Evolutionary conservation across 106 monocot species (phyloP), one percentile per base, ranked within the genome.

Genomic region (Alisma plantagoaquatica): DNA sequence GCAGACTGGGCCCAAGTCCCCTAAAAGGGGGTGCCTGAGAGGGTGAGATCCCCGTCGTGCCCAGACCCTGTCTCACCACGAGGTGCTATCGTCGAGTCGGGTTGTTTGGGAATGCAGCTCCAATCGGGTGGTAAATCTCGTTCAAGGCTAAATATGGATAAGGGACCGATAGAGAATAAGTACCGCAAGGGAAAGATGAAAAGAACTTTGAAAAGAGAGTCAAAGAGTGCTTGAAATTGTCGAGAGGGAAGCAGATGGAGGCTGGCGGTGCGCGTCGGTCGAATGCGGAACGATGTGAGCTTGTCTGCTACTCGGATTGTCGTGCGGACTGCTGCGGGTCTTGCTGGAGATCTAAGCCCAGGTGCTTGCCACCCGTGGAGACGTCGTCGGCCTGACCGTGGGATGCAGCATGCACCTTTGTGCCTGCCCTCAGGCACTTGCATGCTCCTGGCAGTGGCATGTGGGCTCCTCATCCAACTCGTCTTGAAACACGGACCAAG

Each of bases 401-500:
- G 62, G n/a, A n/a, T n/a, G 24, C 0, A 4, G 51, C 54, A 23
- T 33, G 29, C 33, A 61, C 49, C 48, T 4, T 12, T 12, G 9
- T 1, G 33, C 26, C 49, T 19, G 20, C 44, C 58, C 29, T 8
- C 16, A 20, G 53, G 73, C 44, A 41, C 31, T 9, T 12, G 15
- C 32, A 24, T 29, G 49, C 20, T 47, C 49, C 22, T 1, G 47
- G 33, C 33, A 24, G 1, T 33, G 30, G 33, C 22, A 20, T 2
- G 27, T 43, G 27, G 50, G 68, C 68, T 60, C 60, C 60, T 53
- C 53, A 69, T 69, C 18, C 17, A 28, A 60, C 69, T 44, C 44
- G 16, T 61, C 60, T 69, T 69, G 30, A 69, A 69, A 69, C 69
- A 51, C 46, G 28, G 56, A 66, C 55, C 46, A 56, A 56, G 63